Evolutionary conservation across 768 basidiomycete species (phyloP).

Genomic region (Lactarius akahatsu): DNA sequence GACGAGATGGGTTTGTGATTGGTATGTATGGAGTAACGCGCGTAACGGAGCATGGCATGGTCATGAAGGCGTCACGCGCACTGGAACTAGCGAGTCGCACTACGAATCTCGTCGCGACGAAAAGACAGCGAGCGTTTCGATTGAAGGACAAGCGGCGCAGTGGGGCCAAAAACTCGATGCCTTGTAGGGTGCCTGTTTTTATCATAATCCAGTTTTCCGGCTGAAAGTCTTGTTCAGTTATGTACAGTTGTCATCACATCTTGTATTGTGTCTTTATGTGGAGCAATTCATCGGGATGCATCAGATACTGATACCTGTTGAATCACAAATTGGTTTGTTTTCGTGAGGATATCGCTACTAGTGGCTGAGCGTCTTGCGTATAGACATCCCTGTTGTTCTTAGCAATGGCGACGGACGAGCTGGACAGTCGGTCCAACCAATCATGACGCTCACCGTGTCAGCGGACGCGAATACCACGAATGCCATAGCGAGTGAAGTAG

Average conservation of each 20-base stretch:
- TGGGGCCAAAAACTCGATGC: not conserved
- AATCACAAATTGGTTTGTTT: not conserved
- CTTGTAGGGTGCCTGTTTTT: not conserved
- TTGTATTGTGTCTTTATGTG: not conserved
- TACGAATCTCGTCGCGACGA: too few relatives aligned
- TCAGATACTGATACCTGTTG: not conserved
- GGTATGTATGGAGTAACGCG: too few relatives aligned
- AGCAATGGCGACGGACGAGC: too few relatives aligned
- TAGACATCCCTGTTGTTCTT: too few relatives aligned
- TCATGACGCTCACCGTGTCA: not conserved
- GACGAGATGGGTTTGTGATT: too few relatives aligned
- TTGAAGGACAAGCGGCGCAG: not conserved
- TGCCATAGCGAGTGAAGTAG: too few relatives aligned
- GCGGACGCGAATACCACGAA: not conserved
- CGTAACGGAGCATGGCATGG: too few relatives aligned
- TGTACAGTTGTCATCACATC: not conserved
- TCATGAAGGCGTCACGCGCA: too few relatives aligned
- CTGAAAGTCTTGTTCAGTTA: not conserved
- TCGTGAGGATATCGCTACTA: not conserved
- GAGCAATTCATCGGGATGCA: not conserved
- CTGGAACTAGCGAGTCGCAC: too few relatives aligned
- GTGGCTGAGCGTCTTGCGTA: not conserved
- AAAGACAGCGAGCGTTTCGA: not conserved
- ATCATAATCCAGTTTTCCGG: not conserved
- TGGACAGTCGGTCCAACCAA: too few relatives aligned